Evolutionary conservation across 1,139 yeast species (phyloP).

Genomic region (Tardiomyces depauwii): DNA sequence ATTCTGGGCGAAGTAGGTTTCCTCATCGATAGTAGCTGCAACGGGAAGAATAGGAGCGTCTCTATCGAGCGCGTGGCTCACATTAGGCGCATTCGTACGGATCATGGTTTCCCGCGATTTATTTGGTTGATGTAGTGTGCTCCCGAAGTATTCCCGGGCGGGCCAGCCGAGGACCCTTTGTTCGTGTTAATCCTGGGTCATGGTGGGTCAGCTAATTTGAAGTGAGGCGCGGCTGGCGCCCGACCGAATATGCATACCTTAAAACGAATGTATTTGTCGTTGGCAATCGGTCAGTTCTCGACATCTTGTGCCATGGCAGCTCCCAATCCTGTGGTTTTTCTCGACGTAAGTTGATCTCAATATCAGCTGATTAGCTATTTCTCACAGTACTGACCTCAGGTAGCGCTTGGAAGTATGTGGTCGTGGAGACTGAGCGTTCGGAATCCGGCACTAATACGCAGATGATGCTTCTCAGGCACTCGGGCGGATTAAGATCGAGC

Average conservation of each 20-base stretch:
- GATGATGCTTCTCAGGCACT: conserved; percentile 11
- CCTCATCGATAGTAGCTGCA: conserved; percentile 66
- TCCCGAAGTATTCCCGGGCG: too few species aligned
- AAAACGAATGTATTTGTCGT: too few species aligned
- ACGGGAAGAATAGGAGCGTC: conserved; percentile 66
- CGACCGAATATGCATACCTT: too few species aligned
- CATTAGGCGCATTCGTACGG: conserved; percentile 61
- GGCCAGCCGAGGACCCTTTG: too few species aligned
- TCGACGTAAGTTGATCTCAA: conserved; percentile 22
- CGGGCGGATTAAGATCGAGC: conserved; percentile 35
- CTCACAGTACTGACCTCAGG: background rate
- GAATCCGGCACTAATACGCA: background rate
- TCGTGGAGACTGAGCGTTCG: background rate
- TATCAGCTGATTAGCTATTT: background rate
- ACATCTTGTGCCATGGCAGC: background rate
- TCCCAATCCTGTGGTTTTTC: conserved; percentile 28
- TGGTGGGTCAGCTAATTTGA: background rate
- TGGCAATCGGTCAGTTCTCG: too few species aligned
- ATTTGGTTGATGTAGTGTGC: background rate
- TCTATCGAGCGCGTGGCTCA: conserved; percentile 70
- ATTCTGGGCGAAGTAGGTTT: conserved; percentile 58
- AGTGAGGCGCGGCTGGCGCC: too few species aligned
- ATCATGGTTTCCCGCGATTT: conserved; percentile 10
- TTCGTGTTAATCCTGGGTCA: too few species aligned
- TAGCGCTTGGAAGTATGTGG: background rate